Evolutionary conservation across 805 yeast species (phyloP).

Genomic region (Ogataea siamensis): DNA sequence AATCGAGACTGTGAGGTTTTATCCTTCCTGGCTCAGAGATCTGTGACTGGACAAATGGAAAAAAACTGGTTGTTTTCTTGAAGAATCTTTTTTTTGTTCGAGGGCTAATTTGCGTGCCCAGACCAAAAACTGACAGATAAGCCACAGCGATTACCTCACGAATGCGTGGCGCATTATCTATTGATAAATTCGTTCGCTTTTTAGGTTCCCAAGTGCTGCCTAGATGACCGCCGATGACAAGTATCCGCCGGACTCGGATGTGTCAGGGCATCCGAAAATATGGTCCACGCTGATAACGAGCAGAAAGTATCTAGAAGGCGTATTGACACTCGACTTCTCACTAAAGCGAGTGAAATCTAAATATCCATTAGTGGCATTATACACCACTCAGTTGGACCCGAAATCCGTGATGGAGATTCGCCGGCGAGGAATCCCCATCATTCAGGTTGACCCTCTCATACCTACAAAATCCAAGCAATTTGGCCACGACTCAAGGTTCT

Average conservation of each 20-base stretch:
- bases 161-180: conserved; percentile 5
- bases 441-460: conserved; percentile 40
- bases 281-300: conserved; percentile 61
- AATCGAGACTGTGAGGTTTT: conserved; percentile 1
- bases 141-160: conserved; percentile 1
- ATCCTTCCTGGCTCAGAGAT: conserved; percentile 1
- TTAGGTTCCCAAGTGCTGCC: neutral
- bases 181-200: neutral
- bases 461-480: conserved; percentile 46
- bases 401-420: conserved; percentile 43
- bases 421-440: conserved; percentile 39
- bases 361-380: conserved; percentile 52
- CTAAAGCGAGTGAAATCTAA: conserved; percentile 41
- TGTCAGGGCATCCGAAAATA: conserved; percentile 28
- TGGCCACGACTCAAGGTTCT: conserved; percentile 49
- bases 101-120: conserved; percentile 1
- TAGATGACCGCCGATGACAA: conserved; percentile 13
- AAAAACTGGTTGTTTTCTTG: conserved; percentile 1
- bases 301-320: conserved; percentile 48
- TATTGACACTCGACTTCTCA: conserved; percentile 49
- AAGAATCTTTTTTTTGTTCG: conserved; percentile 3
- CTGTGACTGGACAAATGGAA: neutral
- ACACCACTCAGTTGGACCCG: conserved; percentile 43
- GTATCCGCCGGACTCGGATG: conserved; percentile 23
- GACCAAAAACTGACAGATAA: neutral